Conservation (phyloP, 208 protist genomes). For the Leishmania mexicana region DNA sequence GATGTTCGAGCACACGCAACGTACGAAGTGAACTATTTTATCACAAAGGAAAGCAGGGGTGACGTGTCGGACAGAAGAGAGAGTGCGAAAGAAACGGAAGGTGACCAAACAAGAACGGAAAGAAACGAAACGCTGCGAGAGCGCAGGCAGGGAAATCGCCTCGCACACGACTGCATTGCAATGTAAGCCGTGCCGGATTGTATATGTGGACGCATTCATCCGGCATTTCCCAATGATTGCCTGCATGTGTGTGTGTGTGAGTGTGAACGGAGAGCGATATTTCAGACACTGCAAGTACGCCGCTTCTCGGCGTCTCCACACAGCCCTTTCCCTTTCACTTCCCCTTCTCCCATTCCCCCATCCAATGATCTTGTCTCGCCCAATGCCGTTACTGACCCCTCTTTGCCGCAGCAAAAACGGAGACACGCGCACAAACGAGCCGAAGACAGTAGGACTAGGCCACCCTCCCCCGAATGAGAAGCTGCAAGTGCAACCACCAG, state of each 20-base stretch:
- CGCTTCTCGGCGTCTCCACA: not conserved
- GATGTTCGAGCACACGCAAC: not conserved
- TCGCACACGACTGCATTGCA: not conserved
- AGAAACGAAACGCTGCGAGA: not conserved
- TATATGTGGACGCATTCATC: not conserved
- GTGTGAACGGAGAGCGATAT: not conserved
- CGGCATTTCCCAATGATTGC: not conserved
- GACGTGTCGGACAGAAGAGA: slow-evolving; percentile 8
- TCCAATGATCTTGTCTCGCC: too few relatives aligned
- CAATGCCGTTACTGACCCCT: not conserved
- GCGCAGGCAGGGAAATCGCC: not conserved
- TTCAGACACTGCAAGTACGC: not conserved
- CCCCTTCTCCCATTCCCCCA: not conserved
- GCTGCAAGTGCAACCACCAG: slow-evolving; percentile 75
- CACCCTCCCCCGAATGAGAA: slow-evolving; percentile 66
- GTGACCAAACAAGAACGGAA: not conserved
- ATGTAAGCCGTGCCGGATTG: not conserved
- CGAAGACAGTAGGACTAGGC: not conserved
- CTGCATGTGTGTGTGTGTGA: not conserved
- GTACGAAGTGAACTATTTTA: not conserved
- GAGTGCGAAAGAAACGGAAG: not conserved
- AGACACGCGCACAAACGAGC: not conserved
- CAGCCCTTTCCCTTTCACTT: not conserved
- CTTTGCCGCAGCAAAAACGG: not conserved
- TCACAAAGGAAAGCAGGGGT: not conserved